Conservation (phyloP, 176 grass and related monocot species). For the Chrysopogon serrulatus region DNA sequence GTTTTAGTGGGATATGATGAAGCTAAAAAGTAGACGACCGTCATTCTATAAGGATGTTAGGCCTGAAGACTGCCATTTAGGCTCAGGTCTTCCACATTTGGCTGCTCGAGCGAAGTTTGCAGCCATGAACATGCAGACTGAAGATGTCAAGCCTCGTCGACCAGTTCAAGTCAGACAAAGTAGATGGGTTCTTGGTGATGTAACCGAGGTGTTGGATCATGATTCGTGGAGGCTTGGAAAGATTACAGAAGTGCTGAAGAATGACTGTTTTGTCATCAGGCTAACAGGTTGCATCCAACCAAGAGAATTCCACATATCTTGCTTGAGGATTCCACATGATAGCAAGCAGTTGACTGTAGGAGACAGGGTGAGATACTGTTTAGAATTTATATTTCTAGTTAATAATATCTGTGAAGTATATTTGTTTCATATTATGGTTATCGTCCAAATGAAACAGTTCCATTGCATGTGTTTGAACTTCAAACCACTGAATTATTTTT, state of each 20-base stretch:
- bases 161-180: neutral
- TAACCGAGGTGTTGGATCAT: constrained; percentile 40
- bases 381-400: constrained; percentile 18
- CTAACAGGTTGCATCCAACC: constrained; percentile 28
- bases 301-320: constrained; percentile 37
- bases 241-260: constrained; percentile 38
- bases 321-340: constrained; percentile 32
- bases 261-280: constrained; percentile 25
- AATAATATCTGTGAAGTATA: neutral
- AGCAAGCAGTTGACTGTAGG: neutral
- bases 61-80: neutral
- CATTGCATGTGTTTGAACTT: neutral
- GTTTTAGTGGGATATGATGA: constrained; percentile 25
- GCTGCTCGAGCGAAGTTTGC: neutral
- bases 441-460: neutral
- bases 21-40: constrained; percentile 6
- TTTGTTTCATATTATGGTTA: neutral
- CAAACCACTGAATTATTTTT: neutral
- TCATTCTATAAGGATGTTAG: neutral
- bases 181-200: constrained; percentile 43
- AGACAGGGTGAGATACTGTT: constrained; percentile 13
- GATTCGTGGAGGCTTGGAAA: constrained; percentile 43
- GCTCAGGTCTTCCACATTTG: neutral
- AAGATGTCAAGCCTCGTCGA: constrained; percentile 15
- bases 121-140: constrained; percentile 4